Evolutionary conservation across 371 early-diverging fungal species (phyloP), one percentile per base, ranked within the genome.

Genomic region (Rhizopus microsporus): DNA sequence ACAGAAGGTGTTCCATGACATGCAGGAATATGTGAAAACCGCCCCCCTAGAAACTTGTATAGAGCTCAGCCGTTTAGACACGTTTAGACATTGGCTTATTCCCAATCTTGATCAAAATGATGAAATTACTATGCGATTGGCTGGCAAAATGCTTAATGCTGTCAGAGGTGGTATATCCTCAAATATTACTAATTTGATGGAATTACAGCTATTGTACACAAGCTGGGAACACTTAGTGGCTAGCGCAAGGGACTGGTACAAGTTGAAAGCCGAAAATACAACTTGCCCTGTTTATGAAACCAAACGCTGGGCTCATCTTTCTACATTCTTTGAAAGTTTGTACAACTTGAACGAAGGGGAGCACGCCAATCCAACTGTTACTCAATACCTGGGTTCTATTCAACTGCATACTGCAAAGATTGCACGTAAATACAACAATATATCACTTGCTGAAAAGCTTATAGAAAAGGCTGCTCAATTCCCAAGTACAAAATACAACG

Each of bases 341-440:
- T 51, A 43, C 40, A 35, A 43, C 2, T 17, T 30, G 0, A 51
- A 57, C 32, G 51, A 15, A 33, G 12, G 6, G 1, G 30, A n/a
- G n/a, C 44, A 31, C 5, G 29, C 50, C 3, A 17, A 35, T 16
- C 7, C 54, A n/a, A 29, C 37, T 17, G 53, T 52, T 10, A n/a
- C 38, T 10, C 47, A 57, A 6, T 44, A 35, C 5, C 23, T 39
- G 37, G 57, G 59, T 2, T 51, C 37, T 31, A 54, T 55, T 17
- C 44, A 56, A 30, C 34, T 77, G 3, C 63, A 63, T 39, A 59
- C 69, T 40, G 64, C 74, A 3, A 72, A 64, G 39, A 59, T 69
- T 1, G 72, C 78, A 12, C 68, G 68, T 3, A 60, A 62, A 34
- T 67, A 70, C 54, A 57, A 55, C 15, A 74, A 74, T 32, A 65